phyloP scores from a whole-genome alignment of 495 filamentous ascomycete genomes.

The Aspergillus mulundensis region DNA sequence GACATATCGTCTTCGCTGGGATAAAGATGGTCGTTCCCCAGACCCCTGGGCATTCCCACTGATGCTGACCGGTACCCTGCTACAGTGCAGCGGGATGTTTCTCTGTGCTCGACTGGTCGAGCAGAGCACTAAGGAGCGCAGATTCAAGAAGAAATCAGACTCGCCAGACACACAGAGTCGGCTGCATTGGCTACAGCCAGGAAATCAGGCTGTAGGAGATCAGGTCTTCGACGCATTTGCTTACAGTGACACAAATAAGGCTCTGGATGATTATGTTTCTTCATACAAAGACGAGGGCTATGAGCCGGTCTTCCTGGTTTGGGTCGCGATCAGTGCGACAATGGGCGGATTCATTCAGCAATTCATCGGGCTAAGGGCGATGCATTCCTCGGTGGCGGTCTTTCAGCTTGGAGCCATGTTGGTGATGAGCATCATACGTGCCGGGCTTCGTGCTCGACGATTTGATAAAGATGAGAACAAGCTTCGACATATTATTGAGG shows the following conservation, averaged over 20 bases:
- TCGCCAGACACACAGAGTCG: not conserved
- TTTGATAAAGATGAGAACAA: not conserved
- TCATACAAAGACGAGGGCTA: not conserved
- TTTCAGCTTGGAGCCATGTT: slow-evolving; percentile 7
- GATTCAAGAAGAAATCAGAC: not conserved
- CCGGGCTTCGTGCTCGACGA: slow-evolving; percentile 6
- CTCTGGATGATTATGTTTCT: slow-evolving; percentile 1
- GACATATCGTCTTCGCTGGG: slow-evolving; percentile 3
- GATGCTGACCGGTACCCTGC: slow-evolving; percentile 1
- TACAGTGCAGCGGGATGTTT: slow-evolving; percentile 11
- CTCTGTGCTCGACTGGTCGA: slow-evolving; percentile 11
- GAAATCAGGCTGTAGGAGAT: slow-evolving; percentile 10
- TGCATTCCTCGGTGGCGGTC: slow-evolving; percentile 6
- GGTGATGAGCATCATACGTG: slow-evolving; percentile 6
- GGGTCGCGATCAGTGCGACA: not conserved
- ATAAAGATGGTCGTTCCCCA: not conserved
- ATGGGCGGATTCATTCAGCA: slow-evolving; percentile 10
- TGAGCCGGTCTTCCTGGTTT: not conserved
- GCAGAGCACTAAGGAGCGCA: slow-evolving; percentile 8
- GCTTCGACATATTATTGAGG: not conserved
- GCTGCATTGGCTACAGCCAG: slow-evolving; percentile 14
- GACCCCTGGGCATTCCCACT: slow-evolving; percentile 12
- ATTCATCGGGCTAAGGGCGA: slow-evolving; percentile 10
- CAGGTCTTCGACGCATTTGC: slow-evolving; percentile 14
- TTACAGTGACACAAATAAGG: not conserved